These are phyloP conservation scores for Diplosphaera chodatii DNA, from an alignment of 139 green algal genomes.

Conservation along the genomic window DNA sequence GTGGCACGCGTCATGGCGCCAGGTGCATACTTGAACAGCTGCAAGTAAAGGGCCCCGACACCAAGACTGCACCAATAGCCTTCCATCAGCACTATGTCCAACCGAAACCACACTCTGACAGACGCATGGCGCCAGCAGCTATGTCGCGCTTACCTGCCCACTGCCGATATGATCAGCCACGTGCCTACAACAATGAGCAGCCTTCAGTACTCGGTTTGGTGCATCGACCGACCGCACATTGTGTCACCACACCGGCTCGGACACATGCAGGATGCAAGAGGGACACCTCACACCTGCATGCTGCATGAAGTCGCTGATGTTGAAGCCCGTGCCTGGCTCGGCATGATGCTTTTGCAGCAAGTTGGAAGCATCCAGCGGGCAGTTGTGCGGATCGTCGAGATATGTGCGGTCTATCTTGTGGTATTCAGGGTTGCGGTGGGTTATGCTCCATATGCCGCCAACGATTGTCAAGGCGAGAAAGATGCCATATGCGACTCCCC, in stretches of 20 bases:
- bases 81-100: no score
- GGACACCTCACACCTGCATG: conserved; percentile 4
- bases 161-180: conserved; percentile 28
- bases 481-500: conserved; percentile 6
- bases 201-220: no score
- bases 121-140: no score
- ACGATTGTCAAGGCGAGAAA: conserved; percentile 8
- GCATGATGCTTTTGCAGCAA: conserved; percentile 7
- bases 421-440: conserved; percentile 31
- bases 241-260: no score
- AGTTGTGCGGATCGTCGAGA: conserved; percentile 33
- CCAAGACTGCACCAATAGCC: no score
- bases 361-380: conserved; percentile 13
- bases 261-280: no score
- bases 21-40: conserved; percentile 25
- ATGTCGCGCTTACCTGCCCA: no score
- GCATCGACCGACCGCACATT: no score
- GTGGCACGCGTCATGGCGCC: conserved; percentile 16
- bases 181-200: no score
- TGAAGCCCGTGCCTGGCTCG: conserved; percentile 9
- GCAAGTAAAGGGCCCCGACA: conserved; percentile 31
- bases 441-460: background rate
- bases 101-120: no score
- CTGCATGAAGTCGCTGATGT: conserved; percentile 26
- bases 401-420: conserved; percentile 13